Percentiles rank a stretch among this genome's conserved stretches.
Evolutionary conservation across 164 flowering plant genomes (phyloP).

Genomic region (Cinnamomum micranthum): DNA sequence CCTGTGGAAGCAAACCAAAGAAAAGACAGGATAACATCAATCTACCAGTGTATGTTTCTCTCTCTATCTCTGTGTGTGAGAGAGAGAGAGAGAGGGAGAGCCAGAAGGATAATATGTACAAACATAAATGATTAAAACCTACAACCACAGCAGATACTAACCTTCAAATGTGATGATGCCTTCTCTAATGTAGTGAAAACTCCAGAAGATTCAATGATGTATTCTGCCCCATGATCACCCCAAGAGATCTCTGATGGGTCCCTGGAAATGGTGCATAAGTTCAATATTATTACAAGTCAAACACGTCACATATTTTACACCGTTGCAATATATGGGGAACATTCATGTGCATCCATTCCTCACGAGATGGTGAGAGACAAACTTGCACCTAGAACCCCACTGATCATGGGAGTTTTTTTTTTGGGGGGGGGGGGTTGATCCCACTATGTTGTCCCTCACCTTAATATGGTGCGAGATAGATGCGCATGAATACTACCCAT

Average conservation of each 20-base stretch:
- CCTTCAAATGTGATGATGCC: slow-evolving; percentile 85
- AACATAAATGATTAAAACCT: background rate
- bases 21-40: background rate
- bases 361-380: no score
- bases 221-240: slow-evolving; percentile 91
- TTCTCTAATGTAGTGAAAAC: slow-evolving; percentile 82
- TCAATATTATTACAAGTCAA: background rate
- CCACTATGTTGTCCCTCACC: no score
- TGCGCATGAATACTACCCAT: no score
- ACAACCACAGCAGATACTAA: slow-evolving; percentile 12
- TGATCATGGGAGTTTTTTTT: no score
- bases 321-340: no score
- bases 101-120: background rate
- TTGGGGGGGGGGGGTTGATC: no score
- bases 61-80: background rate
- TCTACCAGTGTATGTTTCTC: no score
- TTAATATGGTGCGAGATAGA: no score
- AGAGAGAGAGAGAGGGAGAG: background rate
- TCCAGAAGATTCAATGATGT: slow-evolving; percentile 96
- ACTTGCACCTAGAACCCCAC: no score
- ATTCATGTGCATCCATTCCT: no score
- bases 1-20: slow-evolving; percentile 33
- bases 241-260: slow-evolving; percentile 92
- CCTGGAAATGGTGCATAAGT: slow-evolving; percentile 27
- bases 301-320: background rate